Evolutionary conservation across 371 early-diverging fungal genomes (phyloP).

Genomic region (Mortierella sp.): DNA sequence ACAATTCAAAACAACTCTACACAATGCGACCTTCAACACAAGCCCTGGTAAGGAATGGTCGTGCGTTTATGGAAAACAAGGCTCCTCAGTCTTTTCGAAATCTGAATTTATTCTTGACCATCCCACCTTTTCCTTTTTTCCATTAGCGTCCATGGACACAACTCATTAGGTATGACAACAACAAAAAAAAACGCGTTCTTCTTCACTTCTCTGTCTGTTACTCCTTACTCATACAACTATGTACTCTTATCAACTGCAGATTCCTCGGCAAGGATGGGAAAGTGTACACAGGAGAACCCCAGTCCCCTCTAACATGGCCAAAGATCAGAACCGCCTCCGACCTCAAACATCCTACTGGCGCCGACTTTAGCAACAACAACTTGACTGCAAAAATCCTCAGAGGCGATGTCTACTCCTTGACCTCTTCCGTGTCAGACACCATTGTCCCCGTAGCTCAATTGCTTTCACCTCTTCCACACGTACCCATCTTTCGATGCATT

Average conservation of each 20-base stretch:
- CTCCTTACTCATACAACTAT: not conserved
- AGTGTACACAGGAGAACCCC: conserved; percentile 62
- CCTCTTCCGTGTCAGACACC: conserved; percentile 55
- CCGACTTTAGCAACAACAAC: conserved; percentile 8
- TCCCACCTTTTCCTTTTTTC: not conserved
- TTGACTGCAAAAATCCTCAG: conserved; percentile 61
- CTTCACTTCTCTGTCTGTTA: not conserved
- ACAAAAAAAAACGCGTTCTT: not conserved
- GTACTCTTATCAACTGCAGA: conserved; percentile 19
- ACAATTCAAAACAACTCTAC: not conserved
- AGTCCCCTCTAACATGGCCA: conserved; percentile 34
- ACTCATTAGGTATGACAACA: conserved; percentile 24
- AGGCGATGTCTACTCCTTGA: conserved; percentile 59
- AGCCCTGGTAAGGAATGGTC: conserved; percentile 14
- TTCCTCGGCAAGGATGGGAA: conserved; percentile 63
- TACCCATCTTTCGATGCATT: conserved; percentile 64
- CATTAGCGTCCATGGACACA: conserved; percentile 44
- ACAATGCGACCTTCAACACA: conserved; percentile 33
- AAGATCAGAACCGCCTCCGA: conserved; percentile 21
- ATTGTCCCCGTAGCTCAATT: conserved; percentile 59
- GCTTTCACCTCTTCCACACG: conserved; percentile 61
- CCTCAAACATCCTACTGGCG: conserved; percentile 16
- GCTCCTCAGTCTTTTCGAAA: not conserved
- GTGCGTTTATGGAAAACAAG: not conserved
- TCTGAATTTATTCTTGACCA: not conserved